Conservation (phyloP, 208 protist genomes). For the Trypanosomatidae sp. region DNA sequence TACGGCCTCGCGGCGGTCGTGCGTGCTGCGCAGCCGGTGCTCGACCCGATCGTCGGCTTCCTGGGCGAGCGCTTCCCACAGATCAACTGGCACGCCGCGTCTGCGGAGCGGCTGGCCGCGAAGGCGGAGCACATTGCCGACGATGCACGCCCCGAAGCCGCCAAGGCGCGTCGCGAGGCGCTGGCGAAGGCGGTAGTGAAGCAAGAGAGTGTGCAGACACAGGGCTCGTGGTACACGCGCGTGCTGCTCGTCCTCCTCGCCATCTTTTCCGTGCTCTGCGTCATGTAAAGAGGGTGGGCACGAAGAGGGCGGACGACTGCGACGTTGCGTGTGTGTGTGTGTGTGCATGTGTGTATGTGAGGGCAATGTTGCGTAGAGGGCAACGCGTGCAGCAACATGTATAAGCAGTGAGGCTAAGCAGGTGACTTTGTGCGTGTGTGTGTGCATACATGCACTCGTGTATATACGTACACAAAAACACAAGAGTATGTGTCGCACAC, state of each 20-base stretch:
- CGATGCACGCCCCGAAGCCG: conserved; percentile 22
- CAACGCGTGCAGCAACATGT: background rate
- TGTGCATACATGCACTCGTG: too few relatives aligned
- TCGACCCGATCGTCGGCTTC: conserved; percentile 36
- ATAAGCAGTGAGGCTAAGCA: background rate
- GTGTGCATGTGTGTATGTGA: background rate
- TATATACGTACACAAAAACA: too few relatives aligned
- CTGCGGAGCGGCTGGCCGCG: conserved; percentile 39
- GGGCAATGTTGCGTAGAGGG: background rate
- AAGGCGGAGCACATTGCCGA: conserved; percentile 42
- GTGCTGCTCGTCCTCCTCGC: conserved; percentile 43
- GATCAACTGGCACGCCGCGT: conserved; percentile 52
- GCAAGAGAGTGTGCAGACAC: conserved; percentile 18
- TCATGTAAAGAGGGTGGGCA: conserved; percentile 16
- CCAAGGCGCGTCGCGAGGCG: conserved; percentile 17
- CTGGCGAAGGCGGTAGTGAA: conserved; percentile 10
- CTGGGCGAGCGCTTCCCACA: conserved; percentile 41
- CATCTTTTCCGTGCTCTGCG: conserved; percentile 49
- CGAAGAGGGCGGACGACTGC: background rate
- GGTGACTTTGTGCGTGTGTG: too few relatives aligned
- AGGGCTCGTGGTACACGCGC: conserved; percentile 44
- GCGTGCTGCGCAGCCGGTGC: conserved; percentile 35
- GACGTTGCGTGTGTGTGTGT: background rate
- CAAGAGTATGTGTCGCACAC: too few relatives aligned
- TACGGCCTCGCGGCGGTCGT: conserved; percentile 37